phyloP scores from a whole-genome alignment of 345 rosid species.

The Excoecaria cochinchinensis region DNA sequence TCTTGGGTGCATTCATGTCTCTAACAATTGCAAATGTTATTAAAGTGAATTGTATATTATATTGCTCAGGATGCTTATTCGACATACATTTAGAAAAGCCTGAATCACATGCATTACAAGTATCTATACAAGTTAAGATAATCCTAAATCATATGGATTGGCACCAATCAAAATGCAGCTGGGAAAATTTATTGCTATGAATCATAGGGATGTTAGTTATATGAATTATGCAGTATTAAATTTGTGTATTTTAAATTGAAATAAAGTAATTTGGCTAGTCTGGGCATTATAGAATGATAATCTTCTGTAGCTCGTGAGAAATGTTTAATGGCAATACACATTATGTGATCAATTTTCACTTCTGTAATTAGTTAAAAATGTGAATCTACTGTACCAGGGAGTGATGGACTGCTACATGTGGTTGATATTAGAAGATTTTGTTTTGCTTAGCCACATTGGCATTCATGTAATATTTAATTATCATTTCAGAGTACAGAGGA shows the following conservation, averaged over 20 bases:
- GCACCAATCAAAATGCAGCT: not conserved
- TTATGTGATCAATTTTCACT: not conserved
- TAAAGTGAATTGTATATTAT: not conserved
- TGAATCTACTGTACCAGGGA: conserved; percentile 78
- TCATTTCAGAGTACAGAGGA: conserved; percentile 82
- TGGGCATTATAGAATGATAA: not conserved
- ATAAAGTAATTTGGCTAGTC: not conserved
- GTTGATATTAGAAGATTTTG: not conserved
- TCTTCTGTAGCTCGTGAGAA: not conserved
- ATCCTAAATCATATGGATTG: not conserved
- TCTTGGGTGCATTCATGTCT: not conserved
- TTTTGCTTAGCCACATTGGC: not conserved
- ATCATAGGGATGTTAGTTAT: not conserved
- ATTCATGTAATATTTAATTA: conserved; percentile 14
- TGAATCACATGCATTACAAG: not conserved
- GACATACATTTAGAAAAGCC: not conserved
- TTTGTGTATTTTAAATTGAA: not conserved
- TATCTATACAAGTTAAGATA: not conserved
- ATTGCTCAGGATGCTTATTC: not conserved
- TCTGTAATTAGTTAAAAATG: not conserved
- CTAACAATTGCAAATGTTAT: not conserved
- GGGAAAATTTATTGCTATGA: not conserved
- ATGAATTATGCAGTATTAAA: not conserved
- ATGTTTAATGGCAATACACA: not conserved
- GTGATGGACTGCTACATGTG: conserved; percentile 68